Evolutionary conservation across 805 yeast genomes (phyloP).

Genomic region (Cyberlindnera mycetangii): DNA sequence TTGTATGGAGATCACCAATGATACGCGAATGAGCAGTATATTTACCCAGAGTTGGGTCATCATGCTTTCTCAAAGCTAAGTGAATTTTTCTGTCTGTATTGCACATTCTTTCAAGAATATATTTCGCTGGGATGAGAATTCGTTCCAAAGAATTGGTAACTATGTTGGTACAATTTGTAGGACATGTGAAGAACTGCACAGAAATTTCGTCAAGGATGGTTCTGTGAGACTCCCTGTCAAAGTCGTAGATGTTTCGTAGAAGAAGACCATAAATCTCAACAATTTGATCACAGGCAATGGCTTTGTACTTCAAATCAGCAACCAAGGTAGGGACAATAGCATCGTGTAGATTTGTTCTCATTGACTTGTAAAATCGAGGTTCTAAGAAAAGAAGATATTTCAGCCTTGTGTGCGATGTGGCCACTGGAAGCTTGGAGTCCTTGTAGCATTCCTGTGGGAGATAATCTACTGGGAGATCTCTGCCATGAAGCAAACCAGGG

Average conservation of each 20-base stretch:
- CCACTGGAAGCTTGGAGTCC: neutral
- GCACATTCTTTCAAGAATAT: conserved; percentile 7
- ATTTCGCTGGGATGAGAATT: conserved; percentile 8
- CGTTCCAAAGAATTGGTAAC: conserved; percentile 26
- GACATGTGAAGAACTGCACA: conserved; percentile 87
- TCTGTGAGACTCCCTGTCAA: conserved; percentile 87
- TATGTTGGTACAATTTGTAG: conserved; percentile 62
- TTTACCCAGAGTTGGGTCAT: conserved; percentile 26
- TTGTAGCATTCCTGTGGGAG: neutral
- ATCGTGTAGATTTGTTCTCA: conserved; percentile 47
- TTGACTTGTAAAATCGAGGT: conserved; percentile 50
- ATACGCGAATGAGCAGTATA: conserved; percentile 13
- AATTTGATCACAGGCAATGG: conserved; percentile 48
- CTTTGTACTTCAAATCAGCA: conserved; percentile 46
- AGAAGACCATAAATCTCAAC: conserved; percentile 52
- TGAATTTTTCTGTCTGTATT: conserved; percentile 15
- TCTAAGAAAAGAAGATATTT: conserved; percentile 60
- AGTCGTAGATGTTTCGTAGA: conserved; percentile 44
- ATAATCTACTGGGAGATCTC: conserved; percentile 14
- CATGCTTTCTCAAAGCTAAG: conserved; percentile 31
- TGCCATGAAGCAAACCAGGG: conserved; percentile 21
- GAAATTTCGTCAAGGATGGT: conserved; percentile 72
- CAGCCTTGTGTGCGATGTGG: conserved; percentile 47
- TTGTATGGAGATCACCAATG: conserved; percentile 17
- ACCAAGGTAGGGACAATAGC: conserved; percentile 55